Conservation (phyloP, 768 basidiomycete species). For the Lentinus brumalis region DNA sequence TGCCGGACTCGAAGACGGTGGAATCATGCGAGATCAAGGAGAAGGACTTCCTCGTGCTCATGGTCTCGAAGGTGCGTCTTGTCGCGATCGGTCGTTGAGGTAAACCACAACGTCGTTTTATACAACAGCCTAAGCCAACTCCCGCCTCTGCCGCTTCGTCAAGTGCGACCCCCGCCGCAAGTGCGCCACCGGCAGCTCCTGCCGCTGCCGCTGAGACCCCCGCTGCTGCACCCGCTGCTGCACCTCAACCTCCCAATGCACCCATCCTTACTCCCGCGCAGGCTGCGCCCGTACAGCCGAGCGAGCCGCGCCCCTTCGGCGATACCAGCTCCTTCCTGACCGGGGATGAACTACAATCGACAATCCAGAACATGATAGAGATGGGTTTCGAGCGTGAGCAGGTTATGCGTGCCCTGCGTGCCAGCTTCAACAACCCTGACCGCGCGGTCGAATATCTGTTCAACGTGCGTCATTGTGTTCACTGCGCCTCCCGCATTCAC, state of each 20-base stretch:
- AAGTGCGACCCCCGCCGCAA: slow-evolving; percentile 30
- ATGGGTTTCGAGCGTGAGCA: slow-evolving; percentile 94
- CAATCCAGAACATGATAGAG: slow-evolving; percentile 82
- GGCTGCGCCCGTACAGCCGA: slow-evolving; percentile 34
- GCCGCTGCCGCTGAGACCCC: slow-evolving; percentile 36
- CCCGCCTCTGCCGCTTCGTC: slow-evolving; percentile 35
- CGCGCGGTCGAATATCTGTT: slow-evolving; percentile 98
- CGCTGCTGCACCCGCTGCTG: slow-evolving; percentile 35
- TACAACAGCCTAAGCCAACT: slow-evolving; percentile 55
- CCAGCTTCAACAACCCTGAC: slow-evolving; percentile 97
- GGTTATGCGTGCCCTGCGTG: slow-evolving; percentile 82
- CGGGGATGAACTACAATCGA: slow-evolving; percentile 72
- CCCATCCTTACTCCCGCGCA: slow-evolving; percentile 34
- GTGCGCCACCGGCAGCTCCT: slow-evolving; percentile 34
- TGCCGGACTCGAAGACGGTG: slow-evolving; percentile 85
- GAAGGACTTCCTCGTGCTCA: slow-evolving; percentile 98
- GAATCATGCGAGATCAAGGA: slow-evolving; percentile 92
- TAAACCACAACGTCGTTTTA: not conserved
- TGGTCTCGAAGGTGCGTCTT: slow-evolving; percentile 87
- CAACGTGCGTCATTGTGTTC: slow-evolving; percentile 56
- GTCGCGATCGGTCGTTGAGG: not conserved
- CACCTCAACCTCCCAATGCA: slow-evolving; percentile 39
- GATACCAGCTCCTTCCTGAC: slow-evolving; percentile 68
- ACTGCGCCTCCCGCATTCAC: not conserved
- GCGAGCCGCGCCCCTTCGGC: slow-evolving; percentile 39